These are phyloP conservation scores for Emmonsiellopsis sp. DNA, from an alignment of 2,329 filamentous ascomycete species.

Conservation along the genomic window DNA sequence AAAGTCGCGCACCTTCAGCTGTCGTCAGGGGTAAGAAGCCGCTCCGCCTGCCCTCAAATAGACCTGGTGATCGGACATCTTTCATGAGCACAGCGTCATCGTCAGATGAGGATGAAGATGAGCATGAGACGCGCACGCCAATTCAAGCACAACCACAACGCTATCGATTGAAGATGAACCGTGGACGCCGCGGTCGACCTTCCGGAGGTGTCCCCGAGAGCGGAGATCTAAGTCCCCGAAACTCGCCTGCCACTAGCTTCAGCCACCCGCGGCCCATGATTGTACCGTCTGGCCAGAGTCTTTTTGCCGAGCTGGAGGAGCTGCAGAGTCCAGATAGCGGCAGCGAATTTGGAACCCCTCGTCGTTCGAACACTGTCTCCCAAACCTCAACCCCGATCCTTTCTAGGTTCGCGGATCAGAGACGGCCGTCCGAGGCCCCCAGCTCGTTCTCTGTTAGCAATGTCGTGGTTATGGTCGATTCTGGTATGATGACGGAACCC, in stretches of 20 bases:
- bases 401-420: slow-evolving; percentile 9
- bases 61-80: slow-evolving; percentile 53
- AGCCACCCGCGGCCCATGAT: slow-evolving; percentile 35
- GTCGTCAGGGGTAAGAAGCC: slow-evolving; percentile 31
- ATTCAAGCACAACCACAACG: slow-evolving; percentile 55
- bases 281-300: slow-evolving; percentile 58
- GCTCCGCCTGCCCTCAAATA: slow-evolving; percentile 28
- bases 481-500: slow-evolving; percentile 54
- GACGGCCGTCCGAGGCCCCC: slow-evolving; percentile 10
- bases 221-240: slow-evolving; percentile 33
- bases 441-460: slow-evolving; percentile 7
- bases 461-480: slow-evolving; percentile 46
- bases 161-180: slow-evolving; percentile 63
- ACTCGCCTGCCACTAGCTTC: slow-evolving; percentile 47
- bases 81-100: slow-evolving; percentile 85
- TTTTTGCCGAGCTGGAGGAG: slow-evolving; percentile 84
- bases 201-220: slow-evolving; percentile 36
- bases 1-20: slow-evolving; percentile 39
- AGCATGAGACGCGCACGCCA: slow-evolving; percentile 54
- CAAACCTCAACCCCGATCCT: slow-evolving; percentile 30
- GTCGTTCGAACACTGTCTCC: slow-evolving; percentile 28
- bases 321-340: slow-evolving; percentile 64
- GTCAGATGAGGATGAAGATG: slow-evolving; percentile 65
- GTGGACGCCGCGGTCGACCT: slow-evolving; percentile 51
- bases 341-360: slow-evolving; percentile 45